These are phyloP conservation scores for Ulmus americana DNA, from an alignment of 331 rosid genomes.

Conservation along the genomic window DNA sequence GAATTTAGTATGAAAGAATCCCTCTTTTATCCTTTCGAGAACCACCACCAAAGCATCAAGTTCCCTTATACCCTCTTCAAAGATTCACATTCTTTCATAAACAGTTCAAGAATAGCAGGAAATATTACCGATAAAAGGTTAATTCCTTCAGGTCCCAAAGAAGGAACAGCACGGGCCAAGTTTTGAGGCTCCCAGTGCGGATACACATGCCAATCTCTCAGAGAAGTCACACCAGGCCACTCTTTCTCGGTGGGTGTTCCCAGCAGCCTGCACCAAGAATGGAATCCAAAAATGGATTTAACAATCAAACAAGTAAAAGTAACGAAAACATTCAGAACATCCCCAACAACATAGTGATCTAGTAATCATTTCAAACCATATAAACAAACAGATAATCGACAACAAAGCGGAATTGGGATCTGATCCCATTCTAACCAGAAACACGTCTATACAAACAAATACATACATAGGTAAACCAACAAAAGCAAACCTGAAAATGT, in stretches of 20 bases:
- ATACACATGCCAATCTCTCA: constrained; percentile 90
- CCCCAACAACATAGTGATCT: background rate
- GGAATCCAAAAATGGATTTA: background rate
- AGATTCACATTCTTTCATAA: background rate
- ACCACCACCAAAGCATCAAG: background rate
- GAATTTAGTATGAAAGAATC: too few species aligned
- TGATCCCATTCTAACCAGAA: background rate
- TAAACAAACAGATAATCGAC: constrained; percentile 1
- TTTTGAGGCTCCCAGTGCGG: constrained; percentile 83
- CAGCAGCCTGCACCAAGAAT: constrained; percentile 42
- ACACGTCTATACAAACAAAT: background rate
- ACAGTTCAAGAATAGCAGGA: background rate
- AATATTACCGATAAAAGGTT: constrained; percentile 69
- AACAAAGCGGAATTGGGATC: background rate
- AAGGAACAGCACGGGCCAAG: constrained; percentile 67
- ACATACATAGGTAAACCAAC: background rate
- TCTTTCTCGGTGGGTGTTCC: constrained; percentile 81
- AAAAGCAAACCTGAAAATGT: constrained; percentile 63
- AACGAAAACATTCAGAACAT: too few species aligned
- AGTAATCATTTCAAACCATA: background rate
- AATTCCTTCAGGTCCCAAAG: constrained; percentile 63
- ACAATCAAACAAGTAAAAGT: background rate
- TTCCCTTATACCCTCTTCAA: background rate
- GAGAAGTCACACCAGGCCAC: constrained; percentile 83
- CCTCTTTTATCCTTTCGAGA: too few species aligned